Evolutionary conservation across 73 alveolate species (phyloP).

Genomic region (Tetrahymena borealis): DNA sequence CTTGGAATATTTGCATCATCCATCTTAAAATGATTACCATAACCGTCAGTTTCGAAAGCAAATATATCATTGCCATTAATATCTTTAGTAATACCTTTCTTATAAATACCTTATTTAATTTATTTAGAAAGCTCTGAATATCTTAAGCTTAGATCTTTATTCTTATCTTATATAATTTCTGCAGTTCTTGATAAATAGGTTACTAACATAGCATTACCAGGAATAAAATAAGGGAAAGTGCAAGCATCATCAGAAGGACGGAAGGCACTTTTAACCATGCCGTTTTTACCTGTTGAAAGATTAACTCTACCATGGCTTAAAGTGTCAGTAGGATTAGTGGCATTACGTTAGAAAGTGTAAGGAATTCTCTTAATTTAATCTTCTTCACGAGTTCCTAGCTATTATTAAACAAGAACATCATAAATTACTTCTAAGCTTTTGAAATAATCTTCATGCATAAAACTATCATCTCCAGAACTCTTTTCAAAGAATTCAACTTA

Average conservation of each 20-base stretch:
- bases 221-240: constrained; percentile 59
- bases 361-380: constrained; percentile 51
- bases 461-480: constrained; percentile 32
- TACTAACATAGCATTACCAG: constrained; percentile 75
- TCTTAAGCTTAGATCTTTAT: background rate
- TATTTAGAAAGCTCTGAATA: constrained; percentile 9
- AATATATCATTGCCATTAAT: constrained; percentile 42
- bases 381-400: constrained; percentile 61
- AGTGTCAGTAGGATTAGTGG: constrained; percentile 62
- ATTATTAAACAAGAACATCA: constrained; percentile 1
- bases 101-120: constrained; percentile 56
- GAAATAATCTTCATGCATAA: background rate
- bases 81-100: constrained; percentile 44
- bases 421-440: background rate
- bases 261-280: constrained; percentile 64
- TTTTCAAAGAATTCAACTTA: constrained; percentile 41
- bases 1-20: constrained; percentile 84
- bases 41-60: constrained; percentile 75
- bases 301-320: constrained; percentile 62
- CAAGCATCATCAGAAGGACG: constrained; percentile 81
- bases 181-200: constrained; percentile 55
- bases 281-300: constrained; percentile 48
- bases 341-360: constrained; percentile 68
- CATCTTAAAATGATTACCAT: constrained; percentile 64
- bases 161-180: constrained; percentile 41